Conservation (phyloP, 140 eudicot genomes). For the Stevia rebaudiana region DNA sequence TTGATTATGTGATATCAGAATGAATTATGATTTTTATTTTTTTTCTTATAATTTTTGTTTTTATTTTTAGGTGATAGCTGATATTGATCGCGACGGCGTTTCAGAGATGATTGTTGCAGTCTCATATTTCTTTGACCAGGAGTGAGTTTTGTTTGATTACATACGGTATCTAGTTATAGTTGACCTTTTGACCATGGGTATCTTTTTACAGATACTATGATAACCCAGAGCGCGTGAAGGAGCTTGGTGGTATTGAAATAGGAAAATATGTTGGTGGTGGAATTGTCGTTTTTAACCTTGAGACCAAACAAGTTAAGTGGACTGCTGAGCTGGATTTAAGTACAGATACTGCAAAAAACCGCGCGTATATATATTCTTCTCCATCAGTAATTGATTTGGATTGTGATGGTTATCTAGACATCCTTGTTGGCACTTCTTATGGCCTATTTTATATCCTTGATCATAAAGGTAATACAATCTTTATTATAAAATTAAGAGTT, state of each 20-base stretch:
- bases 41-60: neutral
- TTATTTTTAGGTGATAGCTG: conserved; percentile 83
- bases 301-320: conserved; percentile 97
- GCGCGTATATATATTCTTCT: conserved; percentile 86
- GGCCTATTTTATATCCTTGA: conserved; percentile 86
- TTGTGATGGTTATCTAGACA: conserved; percentile 90
- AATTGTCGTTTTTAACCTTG: conserved; percentile 94
- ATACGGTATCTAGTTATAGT: neutral
- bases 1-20: neutral
- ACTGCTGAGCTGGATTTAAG: conserved; percentile 64
- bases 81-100: conserved; percentile 87
- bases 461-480: conserved; percentile 64
- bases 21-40: neutral
- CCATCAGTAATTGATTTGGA: conserved; percentile 96
- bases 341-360: conserved; percentile 67
- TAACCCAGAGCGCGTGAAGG: conserved; percentile 91
- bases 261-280: conserved; percentile 96
- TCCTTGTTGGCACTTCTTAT: conserved; percentile 90
- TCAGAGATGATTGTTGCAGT: conserved; percentile 97
- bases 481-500: neutral
- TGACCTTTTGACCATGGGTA: conserved; percentile 10
- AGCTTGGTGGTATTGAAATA: conserved; percentile 86
- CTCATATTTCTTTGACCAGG: conserved; percentile 96
- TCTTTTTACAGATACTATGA: conserved; percentile 71
- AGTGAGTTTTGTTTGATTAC: conserved; percentile 50